Conservation (phyloP, 139 green algal genomes). For the Spirogloea muscicola region DNA sequence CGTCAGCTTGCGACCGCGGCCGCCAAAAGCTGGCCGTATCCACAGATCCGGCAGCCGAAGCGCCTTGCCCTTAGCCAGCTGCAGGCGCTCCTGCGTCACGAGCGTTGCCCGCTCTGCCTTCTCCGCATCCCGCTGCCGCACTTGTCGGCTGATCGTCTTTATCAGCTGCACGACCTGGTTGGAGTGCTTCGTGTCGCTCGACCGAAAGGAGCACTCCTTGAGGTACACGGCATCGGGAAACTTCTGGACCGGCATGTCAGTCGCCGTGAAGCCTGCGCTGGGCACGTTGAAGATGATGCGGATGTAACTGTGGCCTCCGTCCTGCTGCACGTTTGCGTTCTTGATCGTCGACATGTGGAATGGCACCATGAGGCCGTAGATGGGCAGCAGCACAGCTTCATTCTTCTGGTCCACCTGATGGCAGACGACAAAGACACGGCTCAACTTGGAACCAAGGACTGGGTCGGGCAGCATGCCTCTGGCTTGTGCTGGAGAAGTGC, state of each 20-base stretch:
- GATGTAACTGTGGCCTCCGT: slow-evolving; percentile 74
- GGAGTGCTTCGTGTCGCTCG: slow-evolving; percentile 65
- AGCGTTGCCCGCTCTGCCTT: slow-evolving; percentile 85
- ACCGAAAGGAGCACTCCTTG: slow-evolving; percentile 91
- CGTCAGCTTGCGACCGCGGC: slow-evolving; percentile 83
- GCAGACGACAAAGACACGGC: slow-evolving; percentile 22
- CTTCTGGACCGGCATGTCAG: slow-evolving; percentile 48
- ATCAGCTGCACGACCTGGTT: slow-evolving; percentile 80
- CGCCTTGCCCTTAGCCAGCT: slow-evolving; percentile 56
- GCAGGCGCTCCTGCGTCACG: slow-evolving; percentile 89
- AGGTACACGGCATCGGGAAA: slow-evolving; percentile 74
- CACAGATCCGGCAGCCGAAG: slow-evolving; percentile 79
- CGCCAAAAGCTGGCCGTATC: slow-evolving; percentile 82
- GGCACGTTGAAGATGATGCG: slow-evolving; percentile 84
- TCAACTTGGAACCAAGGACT: slow-evolving; percentile 44
- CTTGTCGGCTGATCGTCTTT: slow-evolving; percentile 75
- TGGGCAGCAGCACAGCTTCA: slow-evolving; percentile 89
- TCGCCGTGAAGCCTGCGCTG: slow-evolving; percentile 3
- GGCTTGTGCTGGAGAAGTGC: too few species aligned
- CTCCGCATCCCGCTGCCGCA: slow-evolving; percentile 85
- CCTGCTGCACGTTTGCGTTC: slow-evolving; percentile 70
- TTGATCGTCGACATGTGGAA: slow-evolving; percentile 96
- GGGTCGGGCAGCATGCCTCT: too few species aligned
- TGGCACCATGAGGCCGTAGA: slow-evolving; percentile 93
- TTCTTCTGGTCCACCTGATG: slow-evolving; percentile 62